Conservation (phyloP, 768 basidiomycete genomes). For the Psilocybe cyanescens region DNA sequence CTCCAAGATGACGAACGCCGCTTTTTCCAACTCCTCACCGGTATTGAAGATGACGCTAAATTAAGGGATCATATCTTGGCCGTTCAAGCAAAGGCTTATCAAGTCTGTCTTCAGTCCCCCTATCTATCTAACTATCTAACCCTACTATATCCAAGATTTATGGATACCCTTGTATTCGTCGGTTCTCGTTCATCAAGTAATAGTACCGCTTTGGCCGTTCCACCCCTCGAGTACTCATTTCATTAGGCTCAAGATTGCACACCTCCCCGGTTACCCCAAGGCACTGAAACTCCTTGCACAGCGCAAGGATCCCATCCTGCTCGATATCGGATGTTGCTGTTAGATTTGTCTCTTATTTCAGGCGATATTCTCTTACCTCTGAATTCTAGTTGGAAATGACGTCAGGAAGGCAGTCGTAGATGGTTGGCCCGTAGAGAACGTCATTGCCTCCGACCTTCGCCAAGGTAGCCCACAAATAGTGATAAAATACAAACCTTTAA, state of each 20-base stretch:
- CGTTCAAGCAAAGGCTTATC: conserved; percentile 9
- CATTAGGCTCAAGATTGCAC: conserved; percentile 35
- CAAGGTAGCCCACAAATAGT: conserved; percentile 23
- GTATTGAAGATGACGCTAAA: neutral
- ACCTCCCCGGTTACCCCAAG: conserved; percentile 34
- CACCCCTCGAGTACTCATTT: neutral
- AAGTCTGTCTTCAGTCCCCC: neutral
- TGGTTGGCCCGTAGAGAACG: conserved; percentile 40
- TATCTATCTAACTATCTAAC: neutral
- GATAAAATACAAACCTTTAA: no score
- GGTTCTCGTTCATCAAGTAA: conserved; percentile 38
- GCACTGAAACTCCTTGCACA: conserved; percentile 30
- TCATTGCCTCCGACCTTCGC: conserved; percentile 40
- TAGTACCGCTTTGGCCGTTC: neutral
- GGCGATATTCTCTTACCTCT: neutral
- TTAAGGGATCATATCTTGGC: conserved; percentile 6
- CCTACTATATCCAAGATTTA: conserved; percentile 27
- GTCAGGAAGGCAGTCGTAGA: conserved; percentile 39
- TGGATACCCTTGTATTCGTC: conserved; percentile 41
- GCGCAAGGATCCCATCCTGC: conserved; percentile 34
- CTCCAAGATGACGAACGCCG: neutral
- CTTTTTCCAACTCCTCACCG: neutral
- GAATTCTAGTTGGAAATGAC: conserved; percentile 42
- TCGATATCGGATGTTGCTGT: conserved; percentile 53
- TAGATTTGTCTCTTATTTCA: neutral